These are phyloP conservation scores for Eucalyptus marginata DNA, from an alignment of 345 rosid species.

Conservation along the genomic window DNA sequence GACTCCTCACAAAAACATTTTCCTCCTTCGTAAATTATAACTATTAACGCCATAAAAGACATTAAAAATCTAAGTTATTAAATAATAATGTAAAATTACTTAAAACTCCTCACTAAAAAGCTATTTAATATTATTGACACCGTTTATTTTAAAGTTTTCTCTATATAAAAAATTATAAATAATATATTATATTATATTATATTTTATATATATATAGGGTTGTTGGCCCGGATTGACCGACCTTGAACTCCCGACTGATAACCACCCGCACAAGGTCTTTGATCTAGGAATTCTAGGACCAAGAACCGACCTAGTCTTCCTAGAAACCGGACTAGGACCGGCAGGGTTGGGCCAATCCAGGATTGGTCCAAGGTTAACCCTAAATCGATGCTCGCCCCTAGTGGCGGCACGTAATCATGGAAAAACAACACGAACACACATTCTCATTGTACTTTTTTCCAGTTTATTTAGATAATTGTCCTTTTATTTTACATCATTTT, in stretches of 20 bases:
- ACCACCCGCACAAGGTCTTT: too few relatives aligned
- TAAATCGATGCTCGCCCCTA: fast-evolving
- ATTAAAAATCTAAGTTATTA: too few relatives aligned
- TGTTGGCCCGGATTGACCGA: fast-evolving
- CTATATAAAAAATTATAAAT: too few relatives aligned
- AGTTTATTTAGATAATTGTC: not conserved
- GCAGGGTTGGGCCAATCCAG: fast-evolving
- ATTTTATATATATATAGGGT: too few relatives aligned
- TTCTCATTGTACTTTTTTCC: not conserved
- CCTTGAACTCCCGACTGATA: fast-evolving
- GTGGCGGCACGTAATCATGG: not conserved
- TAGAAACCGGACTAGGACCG: fast-evolving
- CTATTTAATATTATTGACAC: fast-evolving
- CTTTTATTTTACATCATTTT: not conserved
- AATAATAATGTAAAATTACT: too few relatives aligned
- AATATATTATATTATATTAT: too few relatives aligned
- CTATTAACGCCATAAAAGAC: too few relatives aligned
- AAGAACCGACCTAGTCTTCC: fast-evolving
- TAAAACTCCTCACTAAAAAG: too few relatives aligned
- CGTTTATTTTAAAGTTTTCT: too few relatives aligned
- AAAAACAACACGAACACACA: not conserved
- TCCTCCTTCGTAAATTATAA: fast-evolving
- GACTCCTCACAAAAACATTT: too few relatives aligned
- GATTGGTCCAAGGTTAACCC: fast-evolving
- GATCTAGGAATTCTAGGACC: fast-evolving